Evolutionary conservation across 1,284 basidiomycete genomes (phyloP), one percentile per base, ranked within the genome.

Genomic region (Pisolithus thermaeus): DNA sequence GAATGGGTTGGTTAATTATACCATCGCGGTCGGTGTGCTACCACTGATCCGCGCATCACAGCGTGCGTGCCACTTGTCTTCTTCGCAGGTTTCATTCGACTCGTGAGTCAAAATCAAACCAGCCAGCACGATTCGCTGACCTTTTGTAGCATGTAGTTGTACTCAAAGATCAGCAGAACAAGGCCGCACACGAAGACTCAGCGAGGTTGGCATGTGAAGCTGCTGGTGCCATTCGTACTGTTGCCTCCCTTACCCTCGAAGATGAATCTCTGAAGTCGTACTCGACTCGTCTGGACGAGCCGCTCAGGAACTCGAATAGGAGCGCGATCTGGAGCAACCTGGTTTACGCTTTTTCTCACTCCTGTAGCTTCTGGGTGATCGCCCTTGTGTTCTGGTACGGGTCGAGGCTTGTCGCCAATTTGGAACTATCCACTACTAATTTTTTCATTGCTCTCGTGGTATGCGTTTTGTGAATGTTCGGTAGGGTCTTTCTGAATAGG

Each of bases 141-240:
- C 18, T 12, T 35, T 20, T 35, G 41, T 57, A 87, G 81, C 87
- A 77, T 40, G 83, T 90, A 51, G 85, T 91, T 55, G 84, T 93
- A 0, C 72, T 94, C 58, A 95, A 95, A 70, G 92, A 96, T 62
- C 83, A 92, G 66, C 73, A 76, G 57, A 94, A 94, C 75, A 95
- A 94, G 73, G 79, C 80, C 61, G 77, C 87, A 0, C 93, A 99
- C 66, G 88, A 89, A 59, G 72, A 72, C 4, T 92, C 90, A n/a
- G 92, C 95, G 14, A 93, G 96, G 59, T 69, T 95, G 27, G 96
- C 96, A 28, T 90, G 90, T 62, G 96, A 98, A 70, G 93, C 94
- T 23, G 92, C 94, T 14, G 88, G 81, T 6, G 78, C 94, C 4
- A 97, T 99, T 63, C 84, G 93, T n/a, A 97, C 96, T 5, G 94